Evolutionary conservation across 441 rosid species (phyloP), one percentile per base, ranked within the genome.

Genomic region (Euphorbia schlechtendalii): DNA sequence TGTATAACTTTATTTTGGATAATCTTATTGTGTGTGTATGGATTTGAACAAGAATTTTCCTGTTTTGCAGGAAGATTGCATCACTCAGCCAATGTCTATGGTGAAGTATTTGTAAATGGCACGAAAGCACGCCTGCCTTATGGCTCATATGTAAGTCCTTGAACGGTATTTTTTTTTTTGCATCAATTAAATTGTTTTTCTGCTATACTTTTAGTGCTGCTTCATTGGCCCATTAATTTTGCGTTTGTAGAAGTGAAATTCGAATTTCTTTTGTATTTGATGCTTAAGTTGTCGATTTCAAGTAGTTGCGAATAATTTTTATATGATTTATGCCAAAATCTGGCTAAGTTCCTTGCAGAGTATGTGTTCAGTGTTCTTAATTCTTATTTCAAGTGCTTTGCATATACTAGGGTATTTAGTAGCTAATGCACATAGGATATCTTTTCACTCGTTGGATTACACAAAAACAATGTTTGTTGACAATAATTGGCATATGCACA

Each of bases 41-140:
- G n/a, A 46, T 61, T 73, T 81, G 22, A 78, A 40, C 18, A 62
- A 21, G 20, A 59, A 40, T 59, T 55, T 64, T 65, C 75, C 71
- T 65, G 65, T 69, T 65, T 72, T 73, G 41, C 79, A 91, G 99
- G 99, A 77, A 85, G 92, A 69, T 75, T 88, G 78, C 94, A 85
- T 70, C 85, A 76, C 53, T 78, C 92, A 57, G 92, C 96, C 22
- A 89, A 74, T 81, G 76, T 77, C 83, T 94, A 80, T 11, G 98
- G 99, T 8, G 98, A 91, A 68, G 88, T 94, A 66, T 91, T 91
- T 77, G 83, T 89, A 63, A 94, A 91, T 59, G 96, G 99, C 5
- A 73, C 83, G 38, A 86, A 86, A 59, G 76, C 86, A 30, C 80
- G 36, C 70, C 73, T 91, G 84, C 95, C 91, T 56, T 91, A 94